phyloP scores from a whole-genome alignment of 495 filamentous ascomycete genomes.

The Penicillium arizonense region DNA sequence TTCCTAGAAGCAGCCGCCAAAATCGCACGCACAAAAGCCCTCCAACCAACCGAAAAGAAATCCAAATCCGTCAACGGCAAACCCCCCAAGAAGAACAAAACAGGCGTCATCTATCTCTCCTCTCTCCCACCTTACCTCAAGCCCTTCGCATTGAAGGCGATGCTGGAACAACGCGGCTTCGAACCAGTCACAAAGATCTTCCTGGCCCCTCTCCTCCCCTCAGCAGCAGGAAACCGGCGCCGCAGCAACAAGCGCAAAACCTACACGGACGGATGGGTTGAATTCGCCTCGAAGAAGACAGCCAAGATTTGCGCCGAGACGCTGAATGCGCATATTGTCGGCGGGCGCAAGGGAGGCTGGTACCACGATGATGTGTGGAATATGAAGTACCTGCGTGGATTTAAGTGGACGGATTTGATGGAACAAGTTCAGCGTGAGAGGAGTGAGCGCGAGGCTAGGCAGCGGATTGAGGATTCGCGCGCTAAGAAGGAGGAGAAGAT shows the following conservation, averaged over 20 bases:
- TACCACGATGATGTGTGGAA: slow-evolving; percentile 96
- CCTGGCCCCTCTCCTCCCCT: slow-evolving; percentile 74
- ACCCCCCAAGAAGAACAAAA: slow-evolving; percentile 40
- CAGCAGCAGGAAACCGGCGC: slow-evolving; percentile 52
- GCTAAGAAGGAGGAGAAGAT: slow-evolving; percentile 79
- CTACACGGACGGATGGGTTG: slow-evolving; percentile 93
- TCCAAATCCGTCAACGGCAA: slow-evolving; percentile 16
- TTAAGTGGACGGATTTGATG: slow-evolving; percentile 68
- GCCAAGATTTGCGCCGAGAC: slow-evolving; percentile 84
- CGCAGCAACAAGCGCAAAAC: slow-evolving; percentile 87
- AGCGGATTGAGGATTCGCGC: slow-evolving; percentile 77
- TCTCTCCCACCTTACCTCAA: slow-evolving; percentile 95
- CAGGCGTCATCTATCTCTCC: slow-evolving; percentile 85
- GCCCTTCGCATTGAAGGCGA: slow-evolving; percentile 72
- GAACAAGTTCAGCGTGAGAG: slow-evolving; percentile 76
- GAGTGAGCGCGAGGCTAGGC: slow-evolving; percentile 73
- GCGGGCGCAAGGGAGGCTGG: slow-evolving; percentile 64
- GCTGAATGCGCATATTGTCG: slow-evolving; percentile 77
- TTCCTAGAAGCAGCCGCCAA: slow-evolving; percentile 17
- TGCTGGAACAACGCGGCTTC: slow-evolving; percentile 73
- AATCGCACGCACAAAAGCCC: slow-evolving; percentile 10
- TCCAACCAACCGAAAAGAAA: slow-evolving; percentile 23
- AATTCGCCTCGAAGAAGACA: slow-evolving; percentile 73
- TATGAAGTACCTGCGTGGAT: slow-evolving; percentile 74
- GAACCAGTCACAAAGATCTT: slow-evolving; percentile 77